Conservation (phyloP, 805 yeast species). For the Hanseniaspora hatyaiensis region DNA sequence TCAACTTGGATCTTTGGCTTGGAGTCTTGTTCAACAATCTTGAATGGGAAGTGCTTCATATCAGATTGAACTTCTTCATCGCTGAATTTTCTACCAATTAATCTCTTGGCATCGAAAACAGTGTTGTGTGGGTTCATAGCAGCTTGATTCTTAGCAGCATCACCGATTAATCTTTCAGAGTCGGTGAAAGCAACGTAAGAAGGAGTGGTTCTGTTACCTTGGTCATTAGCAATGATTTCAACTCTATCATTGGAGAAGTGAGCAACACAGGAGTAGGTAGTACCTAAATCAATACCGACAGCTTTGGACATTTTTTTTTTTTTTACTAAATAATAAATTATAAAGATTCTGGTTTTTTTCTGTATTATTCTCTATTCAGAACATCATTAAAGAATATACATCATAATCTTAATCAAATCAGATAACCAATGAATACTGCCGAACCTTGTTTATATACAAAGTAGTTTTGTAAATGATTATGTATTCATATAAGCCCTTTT, state of each 20-base stretch:
- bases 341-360: conserved; percentile 1
- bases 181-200: conserved; percentile 95
- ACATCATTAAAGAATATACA: too few species aligned
- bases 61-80: conserved; percentile 48
- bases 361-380: too few species aligned
- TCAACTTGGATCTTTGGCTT: conserved; percentile 84
- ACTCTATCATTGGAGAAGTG: conserved; percentile 75
- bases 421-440: too few species aligned
- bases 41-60: conserved; percentile 77
- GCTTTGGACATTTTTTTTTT: conserved; percentile 31
- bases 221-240: conserved; percentile 92
- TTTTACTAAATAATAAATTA: background rate
- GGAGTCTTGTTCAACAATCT: conserved; percentile 61
- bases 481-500: too few species aligned
- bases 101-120: conserved; percentile 89
- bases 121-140: conserved; percentile 93
- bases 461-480: too few species aligned
- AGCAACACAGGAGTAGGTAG: conserved; percentile 96
- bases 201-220: conserved; percentile 97
- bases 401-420: too few species aligned
- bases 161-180: conserved; percentile 89
- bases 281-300: conserved; percentile 83
- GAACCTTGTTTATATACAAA: too few species aligned
- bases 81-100: conserved; percentile 60
- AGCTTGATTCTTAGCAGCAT: conserved; percentile 97